phyloP scores from a whole-genome alignment of 2,329 filamentous ascomycete species.

The Salinomyces thailandicus region DNA sequence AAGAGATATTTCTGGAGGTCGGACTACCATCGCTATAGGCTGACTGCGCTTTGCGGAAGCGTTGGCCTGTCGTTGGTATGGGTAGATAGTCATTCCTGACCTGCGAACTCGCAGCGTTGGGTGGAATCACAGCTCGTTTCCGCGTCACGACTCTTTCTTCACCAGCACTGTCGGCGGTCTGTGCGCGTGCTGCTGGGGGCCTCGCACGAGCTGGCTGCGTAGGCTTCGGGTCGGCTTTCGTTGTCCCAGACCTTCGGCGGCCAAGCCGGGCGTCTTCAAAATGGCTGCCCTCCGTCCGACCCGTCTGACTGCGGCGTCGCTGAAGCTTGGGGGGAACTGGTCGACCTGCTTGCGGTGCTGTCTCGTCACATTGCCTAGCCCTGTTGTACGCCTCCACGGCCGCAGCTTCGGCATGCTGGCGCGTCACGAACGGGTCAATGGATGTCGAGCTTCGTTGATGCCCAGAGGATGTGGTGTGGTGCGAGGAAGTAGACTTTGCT shows the following conservation, averaged over 20 bases:
- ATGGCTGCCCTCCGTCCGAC: constrained; percentile 25
- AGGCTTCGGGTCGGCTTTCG: constrained; percentile 6
- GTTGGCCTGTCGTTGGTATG: constrained; percentile 6
- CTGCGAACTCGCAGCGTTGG: constrained; percentile 2
- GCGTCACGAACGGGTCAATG: constrained; percentile 36
- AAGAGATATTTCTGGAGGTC: constrained; percentile 12
- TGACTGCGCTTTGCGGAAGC: constrained; percentile 11
- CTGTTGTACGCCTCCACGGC: constrained; percentile 51
- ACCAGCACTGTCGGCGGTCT: constrained; percentile 2
- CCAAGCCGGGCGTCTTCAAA: constrained; percentile 22
- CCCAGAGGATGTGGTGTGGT: constrained; percentile 28
- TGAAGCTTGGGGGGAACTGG: constrained; percentile 8
- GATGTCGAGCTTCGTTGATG: constrained; percentile 11
- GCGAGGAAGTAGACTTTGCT: constrained; percentile 24
- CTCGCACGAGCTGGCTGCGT: constrained; percentile 5
- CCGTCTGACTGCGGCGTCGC: constrained; percentile 17
- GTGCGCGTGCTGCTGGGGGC: constrained; percentile 4
- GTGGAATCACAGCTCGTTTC: constrained; percentile 14
- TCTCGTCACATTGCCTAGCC: constrained; percentile 35
- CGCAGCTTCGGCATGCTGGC: constrained; percentile 52
- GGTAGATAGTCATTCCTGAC: constrained; percentile 2
- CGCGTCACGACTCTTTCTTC: constrained; percentile 16
- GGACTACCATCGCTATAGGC: constrained; percentile 17
- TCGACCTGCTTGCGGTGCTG: constrained; percentile 1
- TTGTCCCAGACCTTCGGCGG: constrained; percentile 9